These are phyloP conservation scores for Gossypium davidsonii DNA, from an alignment of 441 rosid genomes.

Conservation along the genomic window DNA sequence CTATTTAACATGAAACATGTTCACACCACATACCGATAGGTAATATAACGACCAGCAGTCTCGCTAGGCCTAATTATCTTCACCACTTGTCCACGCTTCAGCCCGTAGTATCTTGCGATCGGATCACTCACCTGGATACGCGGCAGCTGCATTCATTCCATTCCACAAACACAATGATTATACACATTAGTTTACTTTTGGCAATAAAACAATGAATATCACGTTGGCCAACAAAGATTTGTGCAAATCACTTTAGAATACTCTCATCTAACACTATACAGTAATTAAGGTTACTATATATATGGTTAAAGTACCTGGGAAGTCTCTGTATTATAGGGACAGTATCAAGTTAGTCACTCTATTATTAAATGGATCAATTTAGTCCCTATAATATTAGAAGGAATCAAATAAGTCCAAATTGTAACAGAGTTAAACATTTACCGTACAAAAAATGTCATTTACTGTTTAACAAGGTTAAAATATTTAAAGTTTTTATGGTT, in stretches of 20 bases:
- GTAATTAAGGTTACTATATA: not conserved
- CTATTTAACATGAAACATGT: not conserved
- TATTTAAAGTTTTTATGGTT: too few relatives aligned
- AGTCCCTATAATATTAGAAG: too few relatives aligned
- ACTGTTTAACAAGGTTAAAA: too few relatives aligned
- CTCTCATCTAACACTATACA: not conserved
- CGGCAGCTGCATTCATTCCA: constrained; percentile 52
- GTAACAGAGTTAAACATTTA: too few relatives aligned
- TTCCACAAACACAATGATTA: not conserved
- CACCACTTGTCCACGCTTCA: constrained; percentile 90
- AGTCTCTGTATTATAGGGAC: too few relatives aligned
- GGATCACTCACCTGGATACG: constrained; percentile 88
- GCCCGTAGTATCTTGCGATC: constrained; percentile 82
- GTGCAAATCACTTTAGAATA: not conserved
- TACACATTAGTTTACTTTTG: not conserved
- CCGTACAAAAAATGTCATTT: too few relatives aligned
- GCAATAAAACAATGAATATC: not conserved
- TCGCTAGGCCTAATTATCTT: constrained; percentile 90
- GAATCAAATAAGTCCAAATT: too few relatives aligned
- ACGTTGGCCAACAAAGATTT: not conserved
- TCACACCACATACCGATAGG: constrained; percentile 75
- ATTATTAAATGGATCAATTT: too few relatives aligned
- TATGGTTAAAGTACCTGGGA: too few relatives aligned
- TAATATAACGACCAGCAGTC: constrained; percentile 88
- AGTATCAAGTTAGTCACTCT: too few relatives aligned